A percentile compares a stretch with the other conserved stretches of the same genome.
These are phyloP conservation scores for Quercus tomentella DNA, from an alignment of 331 rosid genomes.

Conservation along the genomic window DNA sequence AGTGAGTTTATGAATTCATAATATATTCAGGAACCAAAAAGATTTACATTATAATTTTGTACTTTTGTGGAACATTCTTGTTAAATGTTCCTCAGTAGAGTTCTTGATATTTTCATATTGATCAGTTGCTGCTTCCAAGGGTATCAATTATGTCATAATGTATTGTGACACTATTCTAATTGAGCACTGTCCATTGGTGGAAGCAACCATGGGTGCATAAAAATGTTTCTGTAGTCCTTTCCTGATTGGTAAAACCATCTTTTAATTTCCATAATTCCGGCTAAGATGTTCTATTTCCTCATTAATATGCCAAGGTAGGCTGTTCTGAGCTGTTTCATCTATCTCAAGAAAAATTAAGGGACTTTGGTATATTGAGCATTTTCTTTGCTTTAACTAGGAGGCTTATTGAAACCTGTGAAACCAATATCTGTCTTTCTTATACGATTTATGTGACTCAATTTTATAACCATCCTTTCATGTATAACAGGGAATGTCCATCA, in stretches of 20 bases:
- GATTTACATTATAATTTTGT: neutral
- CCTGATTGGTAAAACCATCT: neutral
- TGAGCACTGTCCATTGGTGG: neutral
- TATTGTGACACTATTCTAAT: neutral
- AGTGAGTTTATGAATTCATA: neutral
- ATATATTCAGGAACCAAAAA: neutral
- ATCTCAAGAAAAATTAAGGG: neutral
- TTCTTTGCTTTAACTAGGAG: neutral
- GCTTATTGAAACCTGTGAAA: neutral
- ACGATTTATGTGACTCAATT: neutral
- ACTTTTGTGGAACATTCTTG: neutral
- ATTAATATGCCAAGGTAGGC: neutral
- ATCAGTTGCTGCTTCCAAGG: neutral
- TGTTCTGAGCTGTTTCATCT: neutral
- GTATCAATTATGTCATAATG: neutral
- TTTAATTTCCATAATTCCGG: neutral
- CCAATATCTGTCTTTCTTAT: conserved; percentile 6
- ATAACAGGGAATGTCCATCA: conserved; percentile 78
- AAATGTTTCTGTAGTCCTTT: neutral
- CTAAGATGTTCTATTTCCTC: neutral
- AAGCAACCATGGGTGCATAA: neutral
- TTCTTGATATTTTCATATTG: neutral
- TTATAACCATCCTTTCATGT: conserved; percentile 6
- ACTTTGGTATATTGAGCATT: neutral
- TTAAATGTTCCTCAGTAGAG: neutral